phyloP scores from a whole-genome alignment of 108 stramenopile genomes.

The Thalassiosira profunda region DNA sequence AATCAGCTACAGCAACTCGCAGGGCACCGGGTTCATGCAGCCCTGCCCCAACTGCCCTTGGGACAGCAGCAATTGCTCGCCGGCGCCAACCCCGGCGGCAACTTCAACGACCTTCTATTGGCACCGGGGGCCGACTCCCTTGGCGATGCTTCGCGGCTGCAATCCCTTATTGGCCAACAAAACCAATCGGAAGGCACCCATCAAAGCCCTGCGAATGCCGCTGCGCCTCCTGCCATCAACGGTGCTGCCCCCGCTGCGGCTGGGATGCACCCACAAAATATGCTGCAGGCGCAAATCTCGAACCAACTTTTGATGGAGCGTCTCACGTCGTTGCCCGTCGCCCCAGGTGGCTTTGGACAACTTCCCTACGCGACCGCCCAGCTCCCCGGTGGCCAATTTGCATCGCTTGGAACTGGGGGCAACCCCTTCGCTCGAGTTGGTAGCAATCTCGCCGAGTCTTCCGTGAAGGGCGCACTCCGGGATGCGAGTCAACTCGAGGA shows the following conservation, averaged over 20 bases:
- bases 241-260: background rate
- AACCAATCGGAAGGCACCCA: background rate
- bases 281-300: background rate
- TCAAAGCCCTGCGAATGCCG: background rate
- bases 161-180: background rate
- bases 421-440: no score
- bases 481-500: slow-evolving; percentile 37
- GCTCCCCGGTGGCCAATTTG: no score
- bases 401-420: no score
- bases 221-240: no score
- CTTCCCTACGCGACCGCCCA: no score
- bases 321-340: no score
- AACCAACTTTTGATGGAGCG: slow-evolving; percentile 33
- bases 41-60: no score
- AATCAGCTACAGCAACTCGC: no score
- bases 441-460: slow-evolving; percentile 17
- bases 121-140: slow-evolving; percentile 11
- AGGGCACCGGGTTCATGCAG: no score
- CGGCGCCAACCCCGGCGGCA: no score
- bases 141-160: background rate
- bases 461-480: slow-evolving; percentile 27
- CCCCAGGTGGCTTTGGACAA: no score
- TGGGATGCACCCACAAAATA: slow-evolving; percentile 5
- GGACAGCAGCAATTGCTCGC: no score
- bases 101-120: slow-evolving; percentile 22